phyloP scores from a whole-genome alignment of 768 basidiomycete genomes.

The Sarcomyxa edulis region DNA sequence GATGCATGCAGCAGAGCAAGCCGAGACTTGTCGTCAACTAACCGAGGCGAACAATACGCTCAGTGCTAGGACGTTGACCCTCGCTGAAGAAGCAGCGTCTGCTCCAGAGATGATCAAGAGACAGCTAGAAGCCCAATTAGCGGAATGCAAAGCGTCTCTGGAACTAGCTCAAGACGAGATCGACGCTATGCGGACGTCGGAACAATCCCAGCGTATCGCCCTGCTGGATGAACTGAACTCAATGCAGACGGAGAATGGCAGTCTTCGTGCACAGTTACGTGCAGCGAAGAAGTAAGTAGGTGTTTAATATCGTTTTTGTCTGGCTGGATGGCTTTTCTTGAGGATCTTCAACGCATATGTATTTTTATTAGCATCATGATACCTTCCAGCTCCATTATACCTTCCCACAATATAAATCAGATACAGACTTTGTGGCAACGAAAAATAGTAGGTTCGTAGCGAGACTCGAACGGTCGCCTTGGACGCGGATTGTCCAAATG shows the following conservation, averaged over 20 bases:
- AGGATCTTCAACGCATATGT: no score
- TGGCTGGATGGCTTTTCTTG: no score
- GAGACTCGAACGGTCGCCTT: no score
- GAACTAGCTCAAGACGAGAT: constrained; percentile 63
- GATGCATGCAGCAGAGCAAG: constrained; percentile 61
- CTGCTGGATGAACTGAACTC: constrained; percentile 86
- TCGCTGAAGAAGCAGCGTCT: constrained; percentile 64
- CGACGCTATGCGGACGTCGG: constrained; percentile 58
- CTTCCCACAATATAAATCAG: no score
- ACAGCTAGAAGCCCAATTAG: constrained; percentile 61
- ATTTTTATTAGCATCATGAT: no score
- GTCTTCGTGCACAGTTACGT: constrained; percentile 65
- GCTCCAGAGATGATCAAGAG: constrained; percentile 53
- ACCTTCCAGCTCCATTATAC: no score
- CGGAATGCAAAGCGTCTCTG: constrained; percentile 55
- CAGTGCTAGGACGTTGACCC: constrained; percentile 62
- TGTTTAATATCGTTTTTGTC: background rate
- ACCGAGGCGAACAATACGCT: constrained; percentile 75
- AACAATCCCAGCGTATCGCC: constrained; percentile 78
- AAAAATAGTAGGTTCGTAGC: no score
- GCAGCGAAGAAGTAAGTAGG: constrained; percentile 40
- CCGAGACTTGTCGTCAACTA: constrained; percentile 67
- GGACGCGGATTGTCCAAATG: no score
- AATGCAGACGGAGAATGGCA: constrained; percentile 75
- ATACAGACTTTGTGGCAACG: no score